Percentiles rank a stretch among this genome's conserved stretches.
These are phyloP conservation scores for Petunia secreta DNA, from an alignment of 257 asterid genomes.

Conservation along the genomic window DNA sequence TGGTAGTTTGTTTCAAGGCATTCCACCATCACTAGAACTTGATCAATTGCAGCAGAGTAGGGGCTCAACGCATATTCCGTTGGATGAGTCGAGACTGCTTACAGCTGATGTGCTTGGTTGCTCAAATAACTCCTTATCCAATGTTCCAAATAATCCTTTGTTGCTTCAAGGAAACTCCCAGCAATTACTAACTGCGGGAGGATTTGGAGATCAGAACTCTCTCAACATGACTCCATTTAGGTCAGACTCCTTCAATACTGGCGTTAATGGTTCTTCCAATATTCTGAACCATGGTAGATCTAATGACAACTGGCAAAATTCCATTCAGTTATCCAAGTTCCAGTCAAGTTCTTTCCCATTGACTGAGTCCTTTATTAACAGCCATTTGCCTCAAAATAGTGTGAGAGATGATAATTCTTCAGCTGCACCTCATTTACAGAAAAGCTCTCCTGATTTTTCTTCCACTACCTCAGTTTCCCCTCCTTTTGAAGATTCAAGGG, in stretches of 20 bases:
- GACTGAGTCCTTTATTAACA: constrained; percentile 45
- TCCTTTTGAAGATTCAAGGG: constrained; percentile 55
- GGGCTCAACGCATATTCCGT: constrained; percentile 36
- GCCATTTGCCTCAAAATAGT: constrained; percentile 45
- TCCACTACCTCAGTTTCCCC: constrained; percentile 42
- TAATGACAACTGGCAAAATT: constrained; percentile 49
- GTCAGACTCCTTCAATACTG: constrained; percentile 47
- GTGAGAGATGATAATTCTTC: constrained; percentile 46
- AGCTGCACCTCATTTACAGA: constrained; percentile 43
- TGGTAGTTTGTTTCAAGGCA: constrained; percentile 58
- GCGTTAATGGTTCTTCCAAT: constrained; percentile 47
- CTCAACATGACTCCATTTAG: constrained; percentile 48
- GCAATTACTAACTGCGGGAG: constrained; percentile 47
- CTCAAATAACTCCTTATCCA: constrained; percentile 45
- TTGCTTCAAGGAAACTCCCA: constrained; percentile 54
- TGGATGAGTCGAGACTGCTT: constrained; percentile 52
- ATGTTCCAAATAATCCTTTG: constrained; percentile 38
- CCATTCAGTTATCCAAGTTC: constrained; percentile 47
- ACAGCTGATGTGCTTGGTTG: constrained; percentile 31
- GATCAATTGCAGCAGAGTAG: constrained; percentile 60
- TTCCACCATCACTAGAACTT: constrained; percentile 58
- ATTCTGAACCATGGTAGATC: constrained; percentile 55
- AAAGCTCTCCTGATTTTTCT: constrained; percentile 45
- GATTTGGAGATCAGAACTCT: constrained; percentile 51
- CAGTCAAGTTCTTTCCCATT: constrained; percentile 49